These are phyloP conservation scores for Boletus rubroflammeus DNA, from an alignment of 768 basidiomycete species.

Conservation along the genomic window DNA sequence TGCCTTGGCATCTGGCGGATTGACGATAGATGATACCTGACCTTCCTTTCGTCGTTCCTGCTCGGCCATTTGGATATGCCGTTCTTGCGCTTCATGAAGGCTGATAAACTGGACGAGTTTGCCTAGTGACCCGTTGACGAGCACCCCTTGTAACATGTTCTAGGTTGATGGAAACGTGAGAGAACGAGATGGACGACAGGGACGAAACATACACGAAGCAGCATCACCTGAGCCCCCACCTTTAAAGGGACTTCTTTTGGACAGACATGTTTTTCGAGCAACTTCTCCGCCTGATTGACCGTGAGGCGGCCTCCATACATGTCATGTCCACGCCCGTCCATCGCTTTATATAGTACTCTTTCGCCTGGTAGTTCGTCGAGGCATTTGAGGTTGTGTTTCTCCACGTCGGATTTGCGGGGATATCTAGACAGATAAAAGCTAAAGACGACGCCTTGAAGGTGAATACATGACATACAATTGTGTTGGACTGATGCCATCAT, in stretches of 20 bases:
- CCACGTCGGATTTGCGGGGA: constrained; percentile 28
- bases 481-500: constrained; percentile 83
- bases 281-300: constrained; percentile 21
- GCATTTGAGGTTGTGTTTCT: constrained; percentile 21
- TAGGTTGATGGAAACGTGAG: constrained; percentile 8
- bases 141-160: constrained; percentile 31
- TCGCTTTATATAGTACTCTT: constrained; percentile 34
- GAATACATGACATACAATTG: constrained; percentile 60
- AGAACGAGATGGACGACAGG: background rate
- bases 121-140: constrained; percentile 92
- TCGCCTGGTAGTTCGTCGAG: constrained; percentile 27
- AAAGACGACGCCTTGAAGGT: background rate
- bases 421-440: constrained; percentile 15
- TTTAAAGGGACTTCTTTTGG: constrained; percentile 47
- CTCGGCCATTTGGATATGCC: constrained; percentile 29
- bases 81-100: constrained; percentile 27
- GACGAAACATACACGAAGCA: constrained; percentile 30
- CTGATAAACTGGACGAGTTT: constrained; percentile 46
- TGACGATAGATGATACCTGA: background rate
- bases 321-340: constrained; percentile 46
- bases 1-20: background rate
- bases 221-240: constrained; percentile 82
- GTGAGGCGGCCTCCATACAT: constrained; percentile 34
- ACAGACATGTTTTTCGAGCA: constrained; percentile 50
- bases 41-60: constrained; percentile 19